These are phyloP conservation scores for Brassica incana DNA, from an alignment of 345 rosid species.

Conservation along the genomic window DNA sequence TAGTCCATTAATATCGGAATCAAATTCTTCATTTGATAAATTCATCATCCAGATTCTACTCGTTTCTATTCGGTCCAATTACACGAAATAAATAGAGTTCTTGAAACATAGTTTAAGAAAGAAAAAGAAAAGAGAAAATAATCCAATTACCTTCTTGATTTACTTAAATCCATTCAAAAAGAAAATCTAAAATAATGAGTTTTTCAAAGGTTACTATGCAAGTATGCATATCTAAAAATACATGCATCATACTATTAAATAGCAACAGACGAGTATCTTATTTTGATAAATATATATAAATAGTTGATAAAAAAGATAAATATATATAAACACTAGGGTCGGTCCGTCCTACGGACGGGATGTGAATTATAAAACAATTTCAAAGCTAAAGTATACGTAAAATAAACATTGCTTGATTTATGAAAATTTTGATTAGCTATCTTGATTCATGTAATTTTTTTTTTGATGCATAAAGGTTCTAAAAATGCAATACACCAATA, in stretches of 20 bases:
- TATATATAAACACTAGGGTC: too few relatives aligned
- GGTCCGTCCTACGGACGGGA: too few relatives aligned
- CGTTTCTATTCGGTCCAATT: constrained; percentile 27
- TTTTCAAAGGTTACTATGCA: background rate
- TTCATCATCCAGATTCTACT: constrained; percentile 26
- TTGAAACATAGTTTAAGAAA: background rate
- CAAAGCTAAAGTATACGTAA: too few relatives aligned
- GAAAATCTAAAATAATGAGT: background rate
- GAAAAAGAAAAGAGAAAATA: background rate
- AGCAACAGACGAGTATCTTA: background rate
- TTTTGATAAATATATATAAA: background rate
- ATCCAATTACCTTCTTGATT: constrained; percentile 7
- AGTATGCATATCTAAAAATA: background rate
- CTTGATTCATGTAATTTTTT: too few relatives aligned
- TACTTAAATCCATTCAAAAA: constrained; percentile 3
- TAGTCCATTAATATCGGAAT: constrained; percentile 42
- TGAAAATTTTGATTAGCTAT: too few relatives aligned
- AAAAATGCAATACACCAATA: too few relatives aligned
- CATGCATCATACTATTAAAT: constrained; percentile 2
- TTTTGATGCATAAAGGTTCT: too few relatives aligned
- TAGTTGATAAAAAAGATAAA: too few relatives aligned
- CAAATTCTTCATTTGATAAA: constrained; percentile 34
- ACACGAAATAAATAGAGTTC: constrained; percentile 5
- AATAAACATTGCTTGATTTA: too few relatives aligned
- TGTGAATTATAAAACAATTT: too few relatives aligned